Base-by-base conservation (phyloP, 441 rosid genomes). In the Populus hybrid region DNA sequence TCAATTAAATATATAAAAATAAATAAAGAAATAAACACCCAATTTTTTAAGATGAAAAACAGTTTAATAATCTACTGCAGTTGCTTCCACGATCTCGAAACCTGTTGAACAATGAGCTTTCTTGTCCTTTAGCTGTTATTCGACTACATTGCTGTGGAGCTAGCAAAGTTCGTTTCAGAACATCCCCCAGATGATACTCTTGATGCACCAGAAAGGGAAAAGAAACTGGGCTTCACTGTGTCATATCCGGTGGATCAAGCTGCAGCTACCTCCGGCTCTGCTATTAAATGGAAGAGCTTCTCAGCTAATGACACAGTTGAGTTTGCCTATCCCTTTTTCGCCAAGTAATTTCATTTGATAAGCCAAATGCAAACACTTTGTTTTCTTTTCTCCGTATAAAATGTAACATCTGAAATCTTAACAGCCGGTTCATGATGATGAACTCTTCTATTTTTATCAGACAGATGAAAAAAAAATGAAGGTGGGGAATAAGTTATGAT, bases 211-310 rank as follows among this genome's bases (percentile, higher is more conserved):
- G 75, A 61, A 4, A 75, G 76, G 34, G 38, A 67, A 34, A 87
- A 76, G 77, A 83, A 80, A 80, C 82, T 89, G 7, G 90, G 94
- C n/a, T 83, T 87, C 40, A 84, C 90, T 2, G 57, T 89, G 71
- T 87, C 90, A 1, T 86, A 78, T 74, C 72, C 72, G 5, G 84
- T 74, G 21, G 85, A 86, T 16, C 85, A 86, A 71, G 78, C 75
- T 57, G 76, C 77, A 11, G 18, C 85, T 53, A 10, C 79, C 69
- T 57, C 79, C 57, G 79, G 73, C 79, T 76, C 79, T 57, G 79
- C 82, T 23, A 82, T 88, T 46, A 85, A 79, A 35, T 83, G 85
- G 80, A 88, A 79, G 76, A 82, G 74, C 69, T 85, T 85, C 81
- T 74, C 80, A 30, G 81, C 75, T 38, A 83, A 77, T 74, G 84